Base-by-base conservation (phyloP, 768 basidiomycete genomes). In the Phylloporus sp. region DNA sequence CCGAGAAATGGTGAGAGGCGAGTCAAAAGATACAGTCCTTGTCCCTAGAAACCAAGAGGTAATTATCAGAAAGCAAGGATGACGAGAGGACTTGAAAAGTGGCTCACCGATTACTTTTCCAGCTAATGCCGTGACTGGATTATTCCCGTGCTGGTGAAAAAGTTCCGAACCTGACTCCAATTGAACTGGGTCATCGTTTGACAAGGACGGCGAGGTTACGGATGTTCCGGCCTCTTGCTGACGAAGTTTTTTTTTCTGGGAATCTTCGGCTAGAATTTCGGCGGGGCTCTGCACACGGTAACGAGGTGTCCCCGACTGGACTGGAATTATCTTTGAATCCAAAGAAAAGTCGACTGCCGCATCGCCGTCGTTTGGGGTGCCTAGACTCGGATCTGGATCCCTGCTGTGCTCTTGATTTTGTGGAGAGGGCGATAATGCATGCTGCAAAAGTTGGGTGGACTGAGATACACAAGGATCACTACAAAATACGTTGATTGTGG, bases 401-500 rank as follows among this genome's bases (percentile, higher is more conserved):
- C 27, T 44, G 38, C 23, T 10, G 27, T 48, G 54, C 42, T 58
- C 57, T 44, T 39, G 52, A 38, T 51, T 31, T 57, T 50, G 46
- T 33, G 45, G 43, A n/a, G 42, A 41, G 15, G 55, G 43, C 34
- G 65, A 64, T 18, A 81, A 55, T 7, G 78, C 69, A 46, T 76
- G 69, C 41, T 73, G 63, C 40, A 83, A 60, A 32, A 82, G 56
- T 45, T 81, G 75, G 17, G 76, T 77, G 6, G 80, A 70, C 50
- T 82, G 81, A n/a, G 79, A 77, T 50, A 72, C 71, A 20, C 61
- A 67, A 21, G 62, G 46, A 56, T 74, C 74, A 59, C 77, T 81
- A 48, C 50, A 49, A 56, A 46, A 24, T 21, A 41, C 53, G 24
- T 38, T 13, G 43, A 31, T 21, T 20, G 21, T 10, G 20, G 15